Evolutionary conservation across 106 monocot species (phyloP), one percentile per base, ranked within the genome.

Genomic region (Ottelia alismoides): DNA sequence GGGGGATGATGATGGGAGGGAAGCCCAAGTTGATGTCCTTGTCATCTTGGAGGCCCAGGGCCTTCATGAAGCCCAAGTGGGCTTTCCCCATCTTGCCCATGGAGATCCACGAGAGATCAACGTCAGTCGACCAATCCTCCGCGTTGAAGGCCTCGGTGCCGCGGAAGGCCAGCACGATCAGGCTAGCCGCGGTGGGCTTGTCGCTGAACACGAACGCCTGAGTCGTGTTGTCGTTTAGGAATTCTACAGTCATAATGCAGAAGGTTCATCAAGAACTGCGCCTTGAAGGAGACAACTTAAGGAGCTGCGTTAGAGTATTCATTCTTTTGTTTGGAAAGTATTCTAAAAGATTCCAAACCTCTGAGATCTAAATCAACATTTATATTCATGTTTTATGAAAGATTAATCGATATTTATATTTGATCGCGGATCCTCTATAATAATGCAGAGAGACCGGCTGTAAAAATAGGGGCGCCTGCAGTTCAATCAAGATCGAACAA

Each of bases 101-200:
- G 48, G 32, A 49, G 31, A 75, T 30, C 78, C 74, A 72, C 1
- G 83, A 84, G 47, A 78, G 72, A 43, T 84, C 75, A 10, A 84
- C 67, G 56, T 84, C 83, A 3, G 78, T 75, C 19, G 59, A 47
- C 83, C 83, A 84, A 45, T 78, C 69, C 20, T 19, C 5, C 12
- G 75, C 64, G 62, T 84, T 58, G 74, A 78, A 84, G 56, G 75
- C 64, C 62, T 75, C 66, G 18, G 83, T 84, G 31, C 83, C 83
- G 1, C 71, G 57, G 65, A 84, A 84, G 17, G 83, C 64, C 44
- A 84, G 18, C 0, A 78, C 68, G 47, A 78, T 67, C 29, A 75
- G 31, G 51, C 56, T 55, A 14, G 78, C 83, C 50, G 74, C 72
- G 22, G 25, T 28, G 0, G 58, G 49, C 47, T 71, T 84, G 78